phyloP scores from a whole-genome alignment of 768 basidiomycete species.

The Termitomyces bulborhizus region DNA sequence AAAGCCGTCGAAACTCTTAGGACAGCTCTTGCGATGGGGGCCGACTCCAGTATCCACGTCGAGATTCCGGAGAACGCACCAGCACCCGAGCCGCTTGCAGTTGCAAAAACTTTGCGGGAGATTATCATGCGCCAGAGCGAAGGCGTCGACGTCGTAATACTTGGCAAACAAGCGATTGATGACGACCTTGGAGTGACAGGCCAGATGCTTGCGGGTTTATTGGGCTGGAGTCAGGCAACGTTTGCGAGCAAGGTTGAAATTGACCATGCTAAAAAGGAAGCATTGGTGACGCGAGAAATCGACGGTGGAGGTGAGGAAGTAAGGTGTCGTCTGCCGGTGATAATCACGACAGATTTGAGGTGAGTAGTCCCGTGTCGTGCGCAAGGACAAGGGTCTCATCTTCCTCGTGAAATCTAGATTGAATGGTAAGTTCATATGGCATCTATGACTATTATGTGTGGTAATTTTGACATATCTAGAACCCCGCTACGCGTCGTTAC shows the following conservation, averaged over 20 bases:
- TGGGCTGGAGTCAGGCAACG: conserved; percentile 92
- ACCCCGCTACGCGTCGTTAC: conserved; percentile 95
- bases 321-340: conserved; percentile 68
- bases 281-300: conserved; percentile 79
- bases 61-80: conserved; percentile 70
- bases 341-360: conserved; percentile 92
- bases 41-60: conserved; percentile 89
- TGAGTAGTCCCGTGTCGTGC: conserved; percentile 28
- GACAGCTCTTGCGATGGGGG: conserved; percentile 97
- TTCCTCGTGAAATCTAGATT: conserved; percentile 35
- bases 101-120: conserved; percentile 80
- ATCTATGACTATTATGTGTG: not conserved
- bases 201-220: conserved; percentile 92
- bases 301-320: conserved; percentile 92
- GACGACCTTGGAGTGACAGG: conserved; percentile 95
- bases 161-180: conserved; percentile 98
- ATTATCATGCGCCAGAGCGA: conserved; percentile 59
- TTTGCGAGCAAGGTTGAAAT: conserved; percentile 88
- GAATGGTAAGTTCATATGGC: conserved; percentile 47
- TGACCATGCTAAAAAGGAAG: conserved; percentile 55
- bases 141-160: conserved; percentile 77
- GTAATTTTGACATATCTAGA: conserved; percentile 38
- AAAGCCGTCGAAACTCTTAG: conserved; percentile 88
- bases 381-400: not conserved
- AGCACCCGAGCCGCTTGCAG: conserved; percentile 82